Evolutionary conservation across 1,139 yeast species (phyloP), one percentile per base, ranked within the genome.

Genomic region (Yamadazyma blattariae): DNA sequence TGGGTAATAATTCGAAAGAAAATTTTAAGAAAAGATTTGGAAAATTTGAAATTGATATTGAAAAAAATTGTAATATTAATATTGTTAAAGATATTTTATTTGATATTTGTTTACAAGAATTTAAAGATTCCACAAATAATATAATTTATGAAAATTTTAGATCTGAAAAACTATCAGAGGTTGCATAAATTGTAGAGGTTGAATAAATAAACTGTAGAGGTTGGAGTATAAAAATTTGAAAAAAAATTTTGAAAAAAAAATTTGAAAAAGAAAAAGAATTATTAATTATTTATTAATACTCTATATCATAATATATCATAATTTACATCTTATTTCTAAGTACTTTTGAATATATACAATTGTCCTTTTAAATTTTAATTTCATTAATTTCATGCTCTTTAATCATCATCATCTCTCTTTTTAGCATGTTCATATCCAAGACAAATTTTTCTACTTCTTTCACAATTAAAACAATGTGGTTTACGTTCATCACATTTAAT

Each of bases 401-500:
- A 25, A 10, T 42, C 40, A 18, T 35, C 36, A n/a, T 38, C 40
- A n/a, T 43, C 31, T 40, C 40, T 36, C 43, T 49, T 50, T 36
- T 46, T 48, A 32, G 57, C 44, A 35, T 56, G 57, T 46, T 69
- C 86, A 52, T 82, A 82, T 3, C 88, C 89, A 10, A 81, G 61
- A 50, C 95, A 85, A 11, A 75, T 73, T 44, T 85, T 79, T 44
- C 78, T 78, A 30, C 82, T 72, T 44, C 85, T 73, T 49, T 79
- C 84, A 55, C 95, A 85, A 55, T 85, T 84, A 50, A 65, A 69
- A 52, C 94, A 85, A 34, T 73, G 70, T 1, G 92, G 92, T 47
- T 80, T 83, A 34, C 82, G 61, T 57, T 83, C 92, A 53, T 82
- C 92, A 59, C 92, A 83, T 54, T 77, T 77, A 46, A 83, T 82